Evolutionary conservation across 345 rosid genomes (phyloP).

Genomic region (Salix suchowensis): DNA sequence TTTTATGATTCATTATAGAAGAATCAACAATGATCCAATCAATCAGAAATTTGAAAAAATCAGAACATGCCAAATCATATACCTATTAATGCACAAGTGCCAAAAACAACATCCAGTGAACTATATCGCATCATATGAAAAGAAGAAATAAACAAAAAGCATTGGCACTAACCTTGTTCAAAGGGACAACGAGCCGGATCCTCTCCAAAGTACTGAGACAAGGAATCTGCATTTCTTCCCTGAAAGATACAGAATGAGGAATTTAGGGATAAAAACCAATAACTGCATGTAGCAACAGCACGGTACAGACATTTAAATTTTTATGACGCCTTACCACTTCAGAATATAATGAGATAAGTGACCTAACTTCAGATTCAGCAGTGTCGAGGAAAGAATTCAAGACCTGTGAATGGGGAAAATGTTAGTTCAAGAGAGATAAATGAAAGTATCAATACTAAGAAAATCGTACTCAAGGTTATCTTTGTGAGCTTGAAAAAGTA

Average conservation of each 20-base stretch:
- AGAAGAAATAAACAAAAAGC: conserved; percentile 4
- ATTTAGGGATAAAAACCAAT: conserved; percentile 18
- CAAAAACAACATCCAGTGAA: neutral
- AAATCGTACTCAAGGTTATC: too few relatives aligned
- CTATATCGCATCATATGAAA: neutral
- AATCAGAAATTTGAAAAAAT: neutral
- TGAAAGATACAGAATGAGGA: conserved; percentile 27
- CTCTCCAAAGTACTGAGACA: conserved; percentile 93
- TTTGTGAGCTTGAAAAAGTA: neutral
- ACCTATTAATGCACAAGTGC: neutral
- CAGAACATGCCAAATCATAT: neutral
- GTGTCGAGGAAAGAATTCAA: conserved; percentile 74
- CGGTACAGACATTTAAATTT: conserved; percentile 2
- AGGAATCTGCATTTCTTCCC: conserved; percentile 96
- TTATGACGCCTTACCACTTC: conserved; percentile 67
- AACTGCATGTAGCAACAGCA: neutral
- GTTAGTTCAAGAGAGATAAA: too few relatives aligned
- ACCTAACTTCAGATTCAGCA: conserved; percentile 89
- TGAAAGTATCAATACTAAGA: too few relatives aligned
- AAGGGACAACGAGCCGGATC: conserved; percentile 98
- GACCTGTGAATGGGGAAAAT: conserved; percentile 38
- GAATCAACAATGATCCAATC: neutral
- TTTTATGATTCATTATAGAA: neutral
- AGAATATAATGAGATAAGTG: conserved; percentile 63
- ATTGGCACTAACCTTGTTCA: conserved; percentile 71